Evolutionary conservation across 2,329 filamentous ascomycete species (phyloP).

Genomic region (Biscogniauxia marginata): DNA sequence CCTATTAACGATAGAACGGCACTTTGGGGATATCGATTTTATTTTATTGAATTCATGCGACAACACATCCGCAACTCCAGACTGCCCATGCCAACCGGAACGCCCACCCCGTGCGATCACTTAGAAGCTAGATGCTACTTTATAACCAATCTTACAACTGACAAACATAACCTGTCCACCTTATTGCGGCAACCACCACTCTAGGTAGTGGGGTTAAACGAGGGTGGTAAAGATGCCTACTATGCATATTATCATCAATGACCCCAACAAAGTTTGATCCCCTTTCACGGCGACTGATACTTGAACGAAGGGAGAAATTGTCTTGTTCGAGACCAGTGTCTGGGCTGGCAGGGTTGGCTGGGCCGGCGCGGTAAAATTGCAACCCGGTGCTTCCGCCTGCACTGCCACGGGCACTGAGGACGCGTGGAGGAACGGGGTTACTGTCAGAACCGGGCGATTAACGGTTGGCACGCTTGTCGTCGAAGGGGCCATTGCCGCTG

Average conservation of each 20-base stretch:
- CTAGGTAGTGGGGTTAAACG: constrained; percentile 9
- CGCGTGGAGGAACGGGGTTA: constrained; percentile 22
- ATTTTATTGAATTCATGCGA: not conserved
- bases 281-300: constrained; percentile 17
- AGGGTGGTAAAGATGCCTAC: constrained; percentile 13
- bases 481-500: constrained; percentile 4
- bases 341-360: not conserved
- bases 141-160: not conserved
- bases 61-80: not conserved
- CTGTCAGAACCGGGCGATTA: constrained; percentile 16
- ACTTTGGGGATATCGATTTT: not conserved
- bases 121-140: not conserved
- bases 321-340: constrained; percentile 16
- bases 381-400: not conserved
- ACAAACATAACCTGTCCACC: not conserved
- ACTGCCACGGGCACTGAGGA: constrained; percentile 7
- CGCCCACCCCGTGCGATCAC: not conserved
- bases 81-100: not conserved
- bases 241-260: constrained; percentile 9
- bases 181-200: not conserved
- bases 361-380: not conserved
- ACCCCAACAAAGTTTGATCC: constrained; percentile 2
- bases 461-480: constrained; percentile 5
- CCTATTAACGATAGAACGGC: constrained; percentile 40
- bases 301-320: constrained; percentile 16